phyloP scores from a whole-genome alignment of 148 eudicot species.

The Persicaria tinctoria region DNA sequence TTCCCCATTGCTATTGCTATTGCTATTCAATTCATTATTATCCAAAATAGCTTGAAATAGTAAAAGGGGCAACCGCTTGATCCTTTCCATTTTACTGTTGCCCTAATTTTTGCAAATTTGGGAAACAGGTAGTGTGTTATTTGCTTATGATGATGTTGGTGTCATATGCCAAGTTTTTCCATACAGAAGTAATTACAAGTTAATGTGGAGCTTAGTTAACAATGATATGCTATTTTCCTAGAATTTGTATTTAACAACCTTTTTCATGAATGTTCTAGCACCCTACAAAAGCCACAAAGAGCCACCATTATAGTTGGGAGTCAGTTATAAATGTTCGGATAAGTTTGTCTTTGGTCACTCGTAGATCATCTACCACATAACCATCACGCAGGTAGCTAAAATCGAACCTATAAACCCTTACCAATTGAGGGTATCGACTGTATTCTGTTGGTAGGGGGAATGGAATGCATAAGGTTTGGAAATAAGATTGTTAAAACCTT shows the following conservation, averaged over 20 bases:
- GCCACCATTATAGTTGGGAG: not conserved
- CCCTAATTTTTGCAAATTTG: not conserved
- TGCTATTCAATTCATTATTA: not conserved
- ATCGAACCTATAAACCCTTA: no score
- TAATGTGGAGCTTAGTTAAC: no score
- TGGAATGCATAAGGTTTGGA: no score
- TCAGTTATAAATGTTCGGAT: not conserved
- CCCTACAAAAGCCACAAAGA: not conserved
- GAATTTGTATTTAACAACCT: not conserved
- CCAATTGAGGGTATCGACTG: no score
- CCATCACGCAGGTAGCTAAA: no score
- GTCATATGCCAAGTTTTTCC: not conserved
- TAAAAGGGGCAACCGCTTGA: not conserved
- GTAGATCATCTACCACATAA: no score
- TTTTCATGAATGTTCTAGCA: not conserved
- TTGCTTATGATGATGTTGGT: conserved; percentile 4
- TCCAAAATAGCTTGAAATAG: not conserved
- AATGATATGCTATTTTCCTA: not conserved
- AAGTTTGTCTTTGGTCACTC: no score
- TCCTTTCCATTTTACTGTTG: not conserved
- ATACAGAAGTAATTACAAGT: no score
- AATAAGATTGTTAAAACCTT: no score
- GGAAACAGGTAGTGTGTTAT: not conserved
- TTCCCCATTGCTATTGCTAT: not conserved
- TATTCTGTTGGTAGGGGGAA: no score